Evolutionary conservation across 2,329 filamentous ascomycete species (phyloP).

Genomic region (Xylariaceae sp.): DNA sequence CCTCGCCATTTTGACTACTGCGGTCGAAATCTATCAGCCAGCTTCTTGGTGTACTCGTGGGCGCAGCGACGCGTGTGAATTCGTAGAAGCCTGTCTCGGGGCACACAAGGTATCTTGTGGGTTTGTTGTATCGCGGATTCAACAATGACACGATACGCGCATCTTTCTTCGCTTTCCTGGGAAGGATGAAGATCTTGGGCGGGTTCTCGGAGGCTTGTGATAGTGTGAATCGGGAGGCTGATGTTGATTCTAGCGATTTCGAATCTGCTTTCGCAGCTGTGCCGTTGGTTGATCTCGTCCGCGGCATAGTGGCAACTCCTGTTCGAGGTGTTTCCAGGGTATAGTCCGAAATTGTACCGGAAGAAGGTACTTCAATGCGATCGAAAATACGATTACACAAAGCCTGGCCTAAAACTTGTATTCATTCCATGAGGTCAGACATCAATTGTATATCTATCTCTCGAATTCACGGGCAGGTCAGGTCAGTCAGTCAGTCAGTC

Average conservation of each 20-base stretch:
- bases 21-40: slow-evolving; percentile 51
- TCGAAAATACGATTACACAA: too few species aligned
- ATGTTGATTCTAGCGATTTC: slow-evolving; percentile 16
- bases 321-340: too few species aligned
- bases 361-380: too few species aligned
- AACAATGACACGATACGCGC: slow-evolving; percentile 57
- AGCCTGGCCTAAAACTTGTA: too few species aligned
- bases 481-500: too few species aligned
- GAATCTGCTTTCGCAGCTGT: slow-evolving; percentile 23
- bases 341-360: too few species aligned
- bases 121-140: slow-evolving; percentile 51
- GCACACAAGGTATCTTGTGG: slow-evolving; percentile 59
- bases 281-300: slow-evolving; percentile 44
- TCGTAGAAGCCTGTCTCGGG: slow-evolving; percentile 61
- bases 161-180: slow-evolving; percentile 46
- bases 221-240: slow-evolving; percentile 34
- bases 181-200: slow-evolving; percentile 57
- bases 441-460: too few species aligned
- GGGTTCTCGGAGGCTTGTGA: slow-evolving; percentile 37
- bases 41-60: slow-evolving; percentile 52
- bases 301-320: slow-evolving; percentile 36
- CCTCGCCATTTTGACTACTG: slow-evolving; percentile 1
- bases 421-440: too few species aligned
- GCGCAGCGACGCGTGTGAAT: slow-evolving; percentile 54
- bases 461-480: too few species aligned